Base-by-base conservation (phyloP, 176 grass and related monocot species). In the Cenchrus fungigraminus region DNA sequence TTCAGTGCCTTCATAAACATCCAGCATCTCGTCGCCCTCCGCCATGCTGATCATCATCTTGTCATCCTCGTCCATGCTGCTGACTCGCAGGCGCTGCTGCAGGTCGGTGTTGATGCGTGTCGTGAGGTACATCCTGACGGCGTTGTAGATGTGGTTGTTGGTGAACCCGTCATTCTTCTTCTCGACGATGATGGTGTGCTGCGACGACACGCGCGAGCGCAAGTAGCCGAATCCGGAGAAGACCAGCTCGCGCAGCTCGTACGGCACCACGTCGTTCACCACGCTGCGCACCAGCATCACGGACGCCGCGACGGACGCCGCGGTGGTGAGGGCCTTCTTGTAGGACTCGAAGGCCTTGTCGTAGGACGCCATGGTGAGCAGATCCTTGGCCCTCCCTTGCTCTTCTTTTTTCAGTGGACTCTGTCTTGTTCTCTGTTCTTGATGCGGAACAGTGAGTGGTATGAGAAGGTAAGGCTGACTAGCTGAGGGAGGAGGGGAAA, bases 151-250 rank as follows among this genome's bases (percentile, higher is more conserved):
- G 3, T 86, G 25, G 81, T 94, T 94, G 50, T 54, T 79, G 2
- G 54, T 37, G 6, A 80, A 86, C 0, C 84, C 87, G 9, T 94
- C 95, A 1, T 20, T 86, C 85, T 91, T 86, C 87, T 91, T 85
- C 14, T 97, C 84, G 34, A 97, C 65, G 53, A 97, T 59, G 67
- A 97, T 87, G 2, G 92, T 91, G 79, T 91, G 78, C 62, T 86
- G 64, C 0, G 87, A 79, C 5, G 84, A 82, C 0, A 82, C 65
- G 65, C 67, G 61, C 2, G 81, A 84, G 17, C 91, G 95, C 10
- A 94, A 70, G 78, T 20, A 59, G 65, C 54, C 10, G 17, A 97
- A 59, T 17, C 70, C 9, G 0, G 86, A 73, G 53, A 89, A 82
- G 6, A 97, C 13, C 50, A 71, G 11, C 59, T 84, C 66, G 6